Conservation (phyloP, 2,329 filamentous ascomycete genomes). For the Trichoderma breve region DNA sequence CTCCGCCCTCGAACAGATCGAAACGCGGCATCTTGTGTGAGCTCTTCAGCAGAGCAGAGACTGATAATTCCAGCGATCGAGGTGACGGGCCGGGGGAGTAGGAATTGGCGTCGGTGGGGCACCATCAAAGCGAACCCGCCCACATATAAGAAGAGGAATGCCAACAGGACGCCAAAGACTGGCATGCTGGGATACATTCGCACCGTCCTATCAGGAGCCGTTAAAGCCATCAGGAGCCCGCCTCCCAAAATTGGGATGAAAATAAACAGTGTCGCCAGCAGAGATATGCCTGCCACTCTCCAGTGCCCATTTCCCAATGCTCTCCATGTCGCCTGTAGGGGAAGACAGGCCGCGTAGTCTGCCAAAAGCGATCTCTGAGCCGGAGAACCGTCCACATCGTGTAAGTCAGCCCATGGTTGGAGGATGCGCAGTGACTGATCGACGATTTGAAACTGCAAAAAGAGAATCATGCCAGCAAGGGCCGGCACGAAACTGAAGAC, state of each 20-base stretch:
- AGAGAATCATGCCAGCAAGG: slow-evolving; percentile 63
- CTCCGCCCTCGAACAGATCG: slow-evolving; percentile 62
- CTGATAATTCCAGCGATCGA: slow-evolving; percentile 75
- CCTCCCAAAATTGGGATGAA: slow-evolving; percentile 66
- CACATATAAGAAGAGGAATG: slow-evolving; percentile 68
- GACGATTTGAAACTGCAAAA: slow-evolving; percentile 64
- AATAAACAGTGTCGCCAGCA: slow-evolving; percentile 58
- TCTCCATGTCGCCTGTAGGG: slow-evolving; percentile 56
- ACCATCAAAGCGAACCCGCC: slow-evolving; percentile 61
- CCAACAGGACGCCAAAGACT: slow-evolving; percentile 70
- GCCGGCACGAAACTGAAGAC: slow-evolving; percentile 76
- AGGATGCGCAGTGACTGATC: slow-evolving; percentile 65
- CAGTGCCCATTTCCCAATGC: slow-evolving; percentile 62
- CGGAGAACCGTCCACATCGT: slow-evolving; percentile 54
- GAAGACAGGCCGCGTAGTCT: slow-evolving; percentile 67
- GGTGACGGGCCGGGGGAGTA: slow-evolving; percentile 70
- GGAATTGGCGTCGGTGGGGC: slow-evolving; percentile 58
- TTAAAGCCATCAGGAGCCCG: slow-evolving; percentile 72
- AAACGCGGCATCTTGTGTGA: slow-evolving; percentile 72
- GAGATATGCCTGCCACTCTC: slow-evolving; percentile 60
- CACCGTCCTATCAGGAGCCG: slow-evolving; percentile 49
- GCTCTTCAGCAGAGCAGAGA: slow-evolving; percentile 70
- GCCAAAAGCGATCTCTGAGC: slow-evolving; percentile 65
- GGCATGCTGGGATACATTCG: slow-evolving; percentile 71
- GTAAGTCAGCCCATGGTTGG: slow-evolving; percentile 66